phyloP scores from a whole-genome alignment of 768 basidiomycete species.

The Lactifluus subvellereus region DNA sequence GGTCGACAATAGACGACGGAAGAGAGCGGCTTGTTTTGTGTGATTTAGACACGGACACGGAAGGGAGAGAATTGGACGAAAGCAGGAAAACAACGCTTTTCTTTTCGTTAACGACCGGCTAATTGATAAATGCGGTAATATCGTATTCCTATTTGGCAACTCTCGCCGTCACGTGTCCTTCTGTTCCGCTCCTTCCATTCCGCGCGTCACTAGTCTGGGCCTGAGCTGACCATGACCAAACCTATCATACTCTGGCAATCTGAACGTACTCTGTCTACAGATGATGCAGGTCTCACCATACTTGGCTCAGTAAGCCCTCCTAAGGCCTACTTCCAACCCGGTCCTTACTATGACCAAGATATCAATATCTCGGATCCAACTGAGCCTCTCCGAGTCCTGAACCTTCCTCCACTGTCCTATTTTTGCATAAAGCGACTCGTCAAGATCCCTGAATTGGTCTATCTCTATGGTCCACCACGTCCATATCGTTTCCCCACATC shows the following conservation, averaged over 20 bases:
- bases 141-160: neutral
- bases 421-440: constrained; percentile 46
- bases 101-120: neutral
- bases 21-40: constrained; percentile 2
- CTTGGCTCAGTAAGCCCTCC: constrained; percentile 15
- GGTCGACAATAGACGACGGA: constrained; percentile 3
- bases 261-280: constrained; percentile 1
- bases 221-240: neutral
- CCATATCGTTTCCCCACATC: constrained; percentile 32
- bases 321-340: constrained; percentile 11
- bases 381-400: too few relatives aligned
- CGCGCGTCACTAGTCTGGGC: too few relatives aligned
- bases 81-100: neutral
- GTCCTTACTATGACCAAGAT: constrained; percentile 16
- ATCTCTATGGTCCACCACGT: constrained; percentile 33
- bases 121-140: neutral
- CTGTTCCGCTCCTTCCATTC: too few relatives aligned
- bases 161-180: constrained; percentile 4
- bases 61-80: neutral
- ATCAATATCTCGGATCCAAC: neutral
- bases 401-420: constrained; percentile 47
- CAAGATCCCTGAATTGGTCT: constrained; percentile 41
- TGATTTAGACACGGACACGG: neutral
- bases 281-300: constrained; percentile 21
- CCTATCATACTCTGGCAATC: constrained; percentile 23